phyloP scores from a whole-genome alignment of 495 filamentous ascomycete species.

The Penicillium riverlandense region DNA sequence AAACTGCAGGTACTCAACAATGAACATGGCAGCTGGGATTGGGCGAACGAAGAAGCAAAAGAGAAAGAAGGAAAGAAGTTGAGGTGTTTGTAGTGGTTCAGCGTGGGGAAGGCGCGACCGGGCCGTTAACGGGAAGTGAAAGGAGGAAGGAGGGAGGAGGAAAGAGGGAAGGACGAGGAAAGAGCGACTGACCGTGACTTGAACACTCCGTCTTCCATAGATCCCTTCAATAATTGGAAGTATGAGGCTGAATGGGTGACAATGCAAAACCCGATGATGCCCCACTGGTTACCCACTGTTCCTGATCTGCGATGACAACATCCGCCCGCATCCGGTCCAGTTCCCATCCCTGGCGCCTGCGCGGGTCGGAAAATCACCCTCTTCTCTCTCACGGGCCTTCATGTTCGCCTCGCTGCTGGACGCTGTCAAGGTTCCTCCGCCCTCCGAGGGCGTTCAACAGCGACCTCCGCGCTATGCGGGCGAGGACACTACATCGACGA shows the following conservation, averaged over 20 bases:
- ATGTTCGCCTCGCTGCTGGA: slow-evolving; percentile 16
- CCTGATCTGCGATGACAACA: slow-evolving; percentile 1
- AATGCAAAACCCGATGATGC: too few species aligned
- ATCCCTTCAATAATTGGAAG: too few species aligned
- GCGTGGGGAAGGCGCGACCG: not conserved
- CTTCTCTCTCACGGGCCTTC: slow-evolving; percentile 10
- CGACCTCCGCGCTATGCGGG: slow-evolving; percentile 53
- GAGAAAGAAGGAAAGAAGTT: not conserved
- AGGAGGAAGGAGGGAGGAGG: too few species aligned
- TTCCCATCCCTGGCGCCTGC: too few species aligned
- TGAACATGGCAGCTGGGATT: slow-evolving; percentile 1
- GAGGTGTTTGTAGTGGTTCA: not conserved
- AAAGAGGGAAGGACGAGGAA: too few species aligned
- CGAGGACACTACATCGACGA: slow-evolving; percentile 79
- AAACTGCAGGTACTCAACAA: slow-evolving; percentile 18
- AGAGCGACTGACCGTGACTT: too few species aligned
- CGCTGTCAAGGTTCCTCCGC: slow-evolving; percentile 13
- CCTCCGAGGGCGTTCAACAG: slow-evolving; percentile 17
- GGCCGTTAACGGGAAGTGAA: slow-evolving; percentile 18
- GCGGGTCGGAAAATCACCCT: not conserved
- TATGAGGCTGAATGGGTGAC: too few species aligned
- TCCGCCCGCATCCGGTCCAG: slow-evolving; percentile 17
- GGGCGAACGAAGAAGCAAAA: not conserved
- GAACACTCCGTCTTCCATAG: too few species aligned
- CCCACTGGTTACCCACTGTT: too few species aligned